These are phyloP conservation scores for Sanghuangporus weigelae DNA, from an alignment of 1,284 basidiomycete genomes.

Conservation along the genomic window DNA sequence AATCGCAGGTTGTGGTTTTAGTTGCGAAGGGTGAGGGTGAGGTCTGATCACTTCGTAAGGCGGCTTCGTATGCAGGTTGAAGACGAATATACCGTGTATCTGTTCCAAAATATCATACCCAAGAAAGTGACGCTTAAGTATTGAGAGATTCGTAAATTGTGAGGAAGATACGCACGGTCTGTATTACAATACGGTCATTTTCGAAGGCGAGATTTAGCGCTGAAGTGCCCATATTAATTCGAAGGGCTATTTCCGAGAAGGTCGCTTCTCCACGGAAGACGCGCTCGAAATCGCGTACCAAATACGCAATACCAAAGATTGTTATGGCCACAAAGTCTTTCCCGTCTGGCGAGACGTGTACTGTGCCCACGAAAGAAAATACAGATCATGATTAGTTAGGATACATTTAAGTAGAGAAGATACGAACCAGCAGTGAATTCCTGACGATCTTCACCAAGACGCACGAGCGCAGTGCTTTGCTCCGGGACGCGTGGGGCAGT, in stretches of 20 bases:
- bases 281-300: constrained; percentile 51
- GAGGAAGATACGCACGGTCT: constrained; percentile 5
- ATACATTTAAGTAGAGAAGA: neutral
- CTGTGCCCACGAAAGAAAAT: constrained; percentile 29
- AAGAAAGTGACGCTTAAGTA: too few relatives aligned
- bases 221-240: constrained; percentile 6
- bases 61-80: neutral
- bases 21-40: neutral
- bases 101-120: neutral
- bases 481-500: constrained; percentile 4
- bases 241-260: constrained; percentile 13
- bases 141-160: neutral
- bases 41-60: neutral
- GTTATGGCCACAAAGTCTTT: constrained; percentile 47
- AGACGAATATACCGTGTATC: constrained; percentile 6
- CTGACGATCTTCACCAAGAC: neutral
- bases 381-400: neutral
- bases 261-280: constrained; percentile 20
- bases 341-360: constrained; percentile 55
- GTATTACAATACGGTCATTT: constrained; percentile 9
- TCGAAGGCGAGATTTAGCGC: constrained; percentile 16
- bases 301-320: constrained; percentile 37
- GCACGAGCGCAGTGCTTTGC: constrained; percentile 9
- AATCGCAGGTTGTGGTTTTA: neutral
- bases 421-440: constrained; percentile 13